These are phyloP conservation scores for Penicillium desertorum DNA, from an alignment of 495 filamentous ascomycete genomes.

Conservation along the genomic window DNA sequence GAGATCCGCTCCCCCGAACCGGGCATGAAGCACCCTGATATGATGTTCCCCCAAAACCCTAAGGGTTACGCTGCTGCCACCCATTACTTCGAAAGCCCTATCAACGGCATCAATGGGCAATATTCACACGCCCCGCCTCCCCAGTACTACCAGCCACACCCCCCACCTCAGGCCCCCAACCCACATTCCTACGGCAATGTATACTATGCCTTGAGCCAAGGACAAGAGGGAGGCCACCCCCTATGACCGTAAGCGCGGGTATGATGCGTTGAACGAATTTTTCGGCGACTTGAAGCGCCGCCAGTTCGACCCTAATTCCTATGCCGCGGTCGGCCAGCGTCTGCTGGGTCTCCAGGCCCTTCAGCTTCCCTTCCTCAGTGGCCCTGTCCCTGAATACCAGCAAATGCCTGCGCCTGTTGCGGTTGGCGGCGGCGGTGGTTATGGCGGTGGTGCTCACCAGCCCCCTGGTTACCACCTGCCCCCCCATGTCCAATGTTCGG, in stretches of 20 bases:
- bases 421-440: slow-evolving; percentile 55
- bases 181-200: slow-evolving; percentile 66
- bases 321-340: slow-evolving; percentile 76
- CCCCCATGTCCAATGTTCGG: slow-evolving; percentile 74
- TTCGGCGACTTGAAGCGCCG: slow-evolving; percentile 89
- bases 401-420: slow-evolving; percentile 56
- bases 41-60: slow-evolving; percentile 54
- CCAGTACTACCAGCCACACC: slow-evolving; percentile 61
- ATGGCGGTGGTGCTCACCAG: slow-evolving; percentile 45
- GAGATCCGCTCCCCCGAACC: slow-evolving; percentile 76
- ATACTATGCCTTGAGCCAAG: slow-evolving; percentile 65
- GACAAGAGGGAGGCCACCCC: slow-evolving; percentile 47
- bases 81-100: slow-evolving; percentile 47
- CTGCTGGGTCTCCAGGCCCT: slow-evolving; percentile 71
- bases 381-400: slow-evolving; percentile 64
- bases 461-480: slow-evolving; percentile 72
- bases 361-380: slow-evolving; percentile 64
- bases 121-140: slow-evolving; percentile 47
- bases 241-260: slow-evolving; percentile 74
- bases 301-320: slow-evolving; percentile 80
- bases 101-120: slow-evolving; percentile 41
- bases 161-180: slow-evolving; percentile 47
- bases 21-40: slow-evolving; percentile 48
- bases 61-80: slow-evolving; percentile 44
- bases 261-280: slow-evolving; percentile 89